Evolutionary conservation across 768 basidiomycete species (phyloP).

Genomic region (Sporobolomyces phaffii): DNA sequence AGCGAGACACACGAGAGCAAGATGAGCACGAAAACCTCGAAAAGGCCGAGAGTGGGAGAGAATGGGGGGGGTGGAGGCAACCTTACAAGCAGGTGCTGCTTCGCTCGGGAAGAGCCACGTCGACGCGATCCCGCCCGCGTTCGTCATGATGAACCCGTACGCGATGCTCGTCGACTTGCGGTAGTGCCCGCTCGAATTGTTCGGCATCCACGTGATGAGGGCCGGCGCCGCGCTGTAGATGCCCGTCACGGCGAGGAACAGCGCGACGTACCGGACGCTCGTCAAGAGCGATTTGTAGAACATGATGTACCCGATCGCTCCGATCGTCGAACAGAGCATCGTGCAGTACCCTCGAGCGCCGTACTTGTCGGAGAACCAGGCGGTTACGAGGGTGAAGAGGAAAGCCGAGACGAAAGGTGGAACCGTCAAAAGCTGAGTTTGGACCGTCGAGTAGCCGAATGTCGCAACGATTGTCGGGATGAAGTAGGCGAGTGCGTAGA

Average conservation of each 20-base stretch:
- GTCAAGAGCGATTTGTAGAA: conserved; percentile 7
- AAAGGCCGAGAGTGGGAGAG: neutral
- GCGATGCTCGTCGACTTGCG: conserved; percentile 40
- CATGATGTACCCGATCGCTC: conserved; percentile 11
- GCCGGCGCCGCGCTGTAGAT: conserved; percentile 16
- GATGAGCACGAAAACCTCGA: neutral
- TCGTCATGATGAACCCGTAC: conserved; percentile 58
- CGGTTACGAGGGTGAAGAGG: conserved; percentile 21
- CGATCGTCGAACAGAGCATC: conserved; percentile 8
- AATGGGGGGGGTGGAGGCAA: neutral
- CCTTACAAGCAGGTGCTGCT: conserved; percentile 52
- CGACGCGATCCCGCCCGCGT: conserved; percentile 9
- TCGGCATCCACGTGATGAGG: conserved; percentile 18
- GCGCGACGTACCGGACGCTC: conserved; percentile 8
- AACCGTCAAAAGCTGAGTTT: conserved; percentile 20
- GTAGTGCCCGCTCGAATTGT: conserved; percentile 28
- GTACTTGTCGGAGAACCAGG: conserved; percentile 16
- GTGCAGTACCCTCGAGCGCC: conserved; percentile 9
- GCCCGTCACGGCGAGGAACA: conserved; percentile 20
- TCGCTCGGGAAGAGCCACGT: conserved; percentile 51
- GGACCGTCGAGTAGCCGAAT: conserved; percentile 44
- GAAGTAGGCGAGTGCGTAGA: conserved; percentile 17
- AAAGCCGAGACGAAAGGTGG: conserved; percentile 30
- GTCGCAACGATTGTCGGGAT: conserved; percentile 49
- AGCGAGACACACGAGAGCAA: neutral